A percentile compares a stretch with the other conserved stretches of the same genome.
These are phyloP conservation scores for Arachis stenosperma DNA, from an alignment of 306 rosid genomes.

Conservation along the genomic window DNA sequence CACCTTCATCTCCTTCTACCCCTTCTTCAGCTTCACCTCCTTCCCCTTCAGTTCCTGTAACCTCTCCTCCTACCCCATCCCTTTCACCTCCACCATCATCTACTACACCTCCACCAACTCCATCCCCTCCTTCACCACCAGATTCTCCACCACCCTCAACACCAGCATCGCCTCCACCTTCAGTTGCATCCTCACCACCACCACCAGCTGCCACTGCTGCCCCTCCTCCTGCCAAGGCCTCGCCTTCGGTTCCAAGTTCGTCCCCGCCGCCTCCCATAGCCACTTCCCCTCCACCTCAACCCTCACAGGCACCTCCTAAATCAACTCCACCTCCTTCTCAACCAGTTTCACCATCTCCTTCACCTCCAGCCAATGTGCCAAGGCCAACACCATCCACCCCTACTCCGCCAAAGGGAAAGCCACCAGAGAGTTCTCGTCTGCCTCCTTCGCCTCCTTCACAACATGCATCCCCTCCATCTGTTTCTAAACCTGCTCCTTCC, in stretches of 20 bases:
- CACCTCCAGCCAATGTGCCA: constrained; percentile 64
- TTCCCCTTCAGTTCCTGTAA: constrained; percentile 46
- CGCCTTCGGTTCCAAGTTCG: constrained; percentile 58
- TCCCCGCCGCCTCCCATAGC: constrained; percentile 51
- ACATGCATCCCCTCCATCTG: constrained; percentile 57
- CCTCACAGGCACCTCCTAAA: constrained; percentile 51
- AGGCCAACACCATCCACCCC: constrained; percentile 54
- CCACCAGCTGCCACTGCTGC: constrained; percentile 43
- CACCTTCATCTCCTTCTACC: constrained; percentile 50
- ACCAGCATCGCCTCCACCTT: constrained; percentile 47
- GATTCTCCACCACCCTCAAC: constrained; percentile 48
- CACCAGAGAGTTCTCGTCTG: constrained; percentile 56
- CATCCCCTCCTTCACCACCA: constrained; percentile 48
- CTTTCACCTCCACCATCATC: constrained; percentile 52
- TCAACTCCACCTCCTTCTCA: constrained; percentile 56
- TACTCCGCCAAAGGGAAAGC: constrained; percentile 46
- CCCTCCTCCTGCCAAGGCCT: constrained; percentile 52
- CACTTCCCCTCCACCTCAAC: constrained; percentile 65
- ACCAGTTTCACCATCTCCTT: constrained; percentile 48
- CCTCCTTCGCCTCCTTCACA: constrained; percentile 43
- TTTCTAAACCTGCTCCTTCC: constrained; percentile 53
- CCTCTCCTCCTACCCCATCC: constrained; percentile 52
- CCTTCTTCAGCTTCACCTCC: constrained; percentile 54
- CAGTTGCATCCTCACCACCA: constrained; percentile 46
- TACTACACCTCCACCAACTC: constrained; percentile 26